These are phyloP conservation scores for Grigorovia transvaalensis DNA, from an alignment of 805 yeast genomes.

Conservation along the genomic window DNA sequence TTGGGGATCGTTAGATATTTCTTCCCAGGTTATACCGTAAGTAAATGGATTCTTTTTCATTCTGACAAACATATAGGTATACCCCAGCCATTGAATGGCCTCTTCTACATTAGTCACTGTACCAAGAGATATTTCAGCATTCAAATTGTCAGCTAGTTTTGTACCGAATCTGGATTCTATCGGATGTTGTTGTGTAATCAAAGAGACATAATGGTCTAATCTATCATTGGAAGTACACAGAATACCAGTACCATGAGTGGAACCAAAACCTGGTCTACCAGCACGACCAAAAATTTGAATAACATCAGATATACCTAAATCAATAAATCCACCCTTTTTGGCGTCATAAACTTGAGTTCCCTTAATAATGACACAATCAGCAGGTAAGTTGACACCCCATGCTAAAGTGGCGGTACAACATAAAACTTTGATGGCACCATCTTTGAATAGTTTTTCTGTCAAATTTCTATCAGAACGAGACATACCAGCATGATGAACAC, in stretches of 20 bases:
- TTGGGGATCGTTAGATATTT: conserved; percentile 71
- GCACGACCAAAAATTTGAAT: conserved; percentile 98
- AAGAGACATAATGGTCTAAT: conserved; percentile 78
- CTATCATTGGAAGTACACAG: conserved; percentile 74
- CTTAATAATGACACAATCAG: conserved; percentile 91
- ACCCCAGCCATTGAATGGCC: conserved; percentile 96
- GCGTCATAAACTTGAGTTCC: conserved; percentile 96
- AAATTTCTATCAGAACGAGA: conserved; percentile 79
- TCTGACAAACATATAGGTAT: conserved; percentile 85
- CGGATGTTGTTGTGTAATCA: conserved; percentile 90
- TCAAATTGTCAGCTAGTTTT: conserved; percentile 80
- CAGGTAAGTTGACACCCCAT: conserved; percentile 99
- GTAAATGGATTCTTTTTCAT: conserved; percentile 91
- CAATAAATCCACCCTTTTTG: conserved; percentile 87
- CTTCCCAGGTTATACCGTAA: conserved; percentile 85
- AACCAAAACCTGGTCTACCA: conserved; percentile 91
- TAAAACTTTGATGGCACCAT: conserved; percentile 79
- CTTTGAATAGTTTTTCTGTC: conserved; percentile 76
- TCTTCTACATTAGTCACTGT: conserved; percentile 91
- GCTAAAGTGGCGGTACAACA: conserved; percentile 97
- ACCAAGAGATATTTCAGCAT: conserved; percentile 93
- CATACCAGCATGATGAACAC: conserved; percentile 97
- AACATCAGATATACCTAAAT: conserved; percentile 91
- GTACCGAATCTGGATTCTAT: conserved; percentile 77
- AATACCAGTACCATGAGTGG: conserved; percentile 84